These are phyloP conservation scores for Diaporthe caulivora DNA, from an alignment of 2,329 filamentous ascomycete species.

Conservation along the genomic window DNA sequence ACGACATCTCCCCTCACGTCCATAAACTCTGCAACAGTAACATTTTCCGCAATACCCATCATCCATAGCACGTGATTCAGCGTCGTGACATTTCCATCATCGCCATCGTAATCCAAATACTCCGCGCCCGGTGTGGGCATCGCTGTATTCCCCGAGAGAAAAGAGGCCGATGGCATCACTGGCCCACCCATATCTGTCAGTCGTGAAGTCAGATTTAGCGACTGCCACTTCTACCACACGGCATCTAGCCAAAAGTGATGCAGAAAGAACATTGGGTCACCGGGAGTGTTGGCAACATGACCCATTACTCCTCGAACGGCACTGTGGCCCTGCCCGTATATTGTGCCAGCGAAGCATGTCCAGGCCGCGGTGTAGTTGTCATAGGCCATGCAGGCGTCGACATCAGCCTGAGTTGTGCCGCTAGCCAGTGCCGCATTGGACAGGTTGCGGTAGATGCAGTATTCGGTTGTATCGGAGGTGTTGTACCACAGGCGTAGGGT, in stretches of 20 bases:
- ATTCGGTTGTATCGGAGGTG: background rate
- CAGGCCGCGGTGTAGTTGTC: slow-evolving; percentile 21
- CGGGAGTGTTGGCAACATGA: background rate
- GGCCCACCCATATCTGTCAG: slow-evolving; percentile 13
- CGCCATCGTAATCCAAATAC: slow-evolving; percentile 21
- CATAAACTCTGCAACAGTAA: slow-evolving; percentile 40
- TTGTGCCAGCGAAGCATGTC: slow-evolving; percentile 7
- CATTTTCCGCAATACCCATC: slow-evolving; percentile 37
- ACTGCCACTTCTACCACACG: slow-evolving; percentile 2
- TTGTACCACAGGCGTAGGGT: slow-evolving; percentile 1
- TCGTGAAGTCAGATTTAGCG: slow-evolving; percentile 2
- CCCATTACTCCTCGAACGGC: slow-evolving; percentile 1
- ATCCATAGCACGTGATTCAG: slow-evolving; percentile 39
- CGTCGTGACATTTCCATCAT: slow-evolving; percentile 35
- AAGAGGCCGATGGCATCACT: slow-evolving; percentile 13
- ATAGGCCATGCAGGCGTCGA: slow-evolving; percentile 10
- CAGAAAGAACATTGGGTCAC: slow-evolving; percentile 10
- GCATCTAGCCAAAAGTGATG: background rate
- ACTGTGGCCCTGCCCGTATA: background rate
- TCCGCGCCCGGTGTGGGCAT: background rate
- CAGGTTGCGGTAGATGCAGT: slow-evolving; percentile 23
- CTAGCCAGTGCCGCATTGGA: background rate
- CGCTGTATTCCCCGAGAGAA: background rate
- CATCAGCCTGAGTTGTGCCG: background rate
- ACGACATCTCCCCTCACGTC: slow-evolving; percentile 26